Evolutionary conservation across 345 rosid genomes (phyloP).

Genomic region (Eucalyptus tenuipes): DNA sequence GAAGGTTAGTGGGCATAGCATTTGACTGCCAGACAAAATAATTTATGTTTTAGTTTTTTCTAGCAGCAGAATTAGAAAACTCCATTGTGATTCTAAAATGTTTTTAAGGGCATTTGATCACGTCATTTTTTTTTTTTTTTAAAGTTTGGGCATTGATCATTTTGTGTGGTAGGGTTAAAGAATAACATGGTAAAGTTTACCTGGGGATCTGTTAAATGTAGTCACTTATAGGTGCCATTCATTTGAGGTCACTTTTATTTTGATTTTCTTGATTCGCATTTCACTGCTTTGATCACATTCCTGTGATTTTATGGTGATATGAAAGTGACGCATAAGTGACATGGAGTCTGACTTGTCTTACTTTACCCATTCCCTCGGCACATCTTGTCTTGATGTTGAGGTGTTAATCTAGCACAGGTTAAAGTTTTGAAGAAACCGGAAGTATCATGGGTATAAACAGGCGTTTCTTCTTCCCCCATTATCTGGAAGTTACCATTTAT

Average conservation of each 20-base stretch:
- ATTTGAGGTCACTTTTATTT: not conserved
- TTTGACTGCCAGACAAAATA: not conserved
- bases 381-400: not conserved
- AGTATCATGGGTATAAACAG: not conserved
- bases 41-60: not conserved
- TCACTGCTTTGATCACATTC: not conserved
- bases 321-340: not conserved
- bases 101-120: not conserved
- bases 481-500: not conserved
- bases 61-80: not conserved
- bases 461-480: not conserved
- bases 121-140: not conserved
- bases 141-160: not conserved
- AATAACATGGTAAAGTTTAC: not conserved
- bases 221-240: not conserved
- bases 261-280: not conserved
- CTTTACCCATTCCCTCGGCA: not conserved
- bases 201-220: not conserved
- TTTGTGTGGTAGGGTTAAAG: not conserved
- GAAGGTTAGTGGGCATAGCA: constrained; percentile 46
- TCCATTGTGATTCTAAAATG: not conserved
- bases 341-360: not conserved
- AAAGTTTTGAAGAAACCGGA: not conserved
- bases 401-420: not conserved
- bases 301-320: not conserved